These are phyloP conservation scores for Luvunga scandens DNA, from an alignment of 345 rosid species.

Conservation along the genomic window DNA sequence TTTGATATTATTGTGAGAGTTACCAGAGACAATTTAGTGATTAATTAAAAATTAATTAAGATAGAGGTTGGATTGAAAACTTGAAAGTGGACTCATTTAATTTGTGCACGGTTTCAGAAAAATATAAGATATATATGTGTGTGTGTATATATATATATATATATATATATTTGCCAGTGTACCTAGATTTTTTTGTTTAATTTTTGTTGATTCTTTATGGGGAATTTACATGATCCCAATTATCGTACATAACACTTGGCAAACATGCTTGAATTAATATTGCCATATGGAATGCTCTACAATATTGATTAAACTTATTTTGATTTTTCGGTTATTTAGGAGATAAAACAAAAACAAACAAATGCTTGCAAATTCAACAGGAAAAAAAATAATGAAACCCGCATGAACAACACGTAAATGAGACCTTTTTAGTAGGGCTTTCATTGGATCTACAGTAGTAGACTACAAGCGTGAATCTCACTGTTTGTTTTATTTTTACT, in stretches of 20 bases:
- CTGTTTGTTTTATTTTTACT: not conserved
- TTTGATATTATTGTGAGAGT: constrained; percentile 22
- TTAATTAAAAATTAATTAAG: not conserved
- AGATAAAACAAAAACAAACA: too few relatives aligned
- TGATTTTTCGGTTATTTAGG: not conserved
- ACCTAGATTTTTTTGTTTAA: not conserved
- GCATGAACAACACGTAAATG: not conserved
- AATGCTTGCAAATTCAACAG: not conserved
- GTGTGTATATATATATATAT: too few relatives aligned
- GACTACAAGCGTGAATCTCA: not conserved
- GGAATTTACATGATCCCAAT: not conserved
- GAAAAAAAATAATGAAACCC: not conserved
- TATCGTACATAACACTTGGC: not conserved
- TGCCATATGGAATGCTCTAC: not conserved
- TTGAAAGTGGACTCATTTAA: not conserved
- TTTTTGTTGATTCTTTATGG: not conserved
- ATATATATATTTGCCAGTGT: too few relatives aligned
- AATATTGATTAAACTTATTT: not conserved
- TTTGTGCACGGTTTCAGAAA: not conserved
- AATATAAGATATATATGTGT: too few relatives aligned
- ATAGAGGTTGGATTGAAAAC: not conserved
- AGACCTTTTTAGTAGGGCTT: not conserved
- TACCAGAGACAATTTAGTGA: constrained; percentile 4
- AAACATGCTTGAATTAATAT: not conserved
- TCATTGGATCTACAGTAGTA: constrained; percentile 1